Evolutionary conservation across 1,139 yeast species (phyloP).

Genomic region (Nakaseomyces delphensis): DNA sequence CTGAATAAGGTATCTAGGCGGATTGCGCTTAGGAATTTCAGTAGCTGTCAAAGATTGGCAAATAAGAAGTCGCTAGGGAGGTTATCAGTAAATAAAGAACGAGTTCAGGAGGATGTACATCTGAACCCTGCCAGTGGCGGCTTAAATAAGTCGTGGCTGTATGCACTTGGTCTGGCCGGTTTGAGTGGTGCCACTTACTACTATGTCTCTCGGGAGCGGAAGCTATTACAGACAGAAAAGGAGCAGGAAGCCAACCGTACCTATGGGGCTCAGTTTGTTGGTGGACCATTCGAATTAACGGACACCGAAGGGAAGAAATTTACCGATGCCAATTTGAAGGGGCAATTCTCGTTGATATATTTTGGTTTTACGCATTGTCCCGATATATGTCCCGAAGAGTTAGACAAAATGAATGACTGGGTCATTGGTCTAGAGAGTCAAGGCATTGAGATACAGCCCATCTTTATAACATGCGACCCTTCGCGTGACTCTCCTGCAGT

Average conservation of each 20-base stretch:
- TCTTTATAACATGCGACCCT: constrained; percentile 94
- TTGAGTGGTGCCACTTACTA: constrained; percentile 10
- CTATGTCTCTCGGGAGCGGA: constrained; percentile 12
- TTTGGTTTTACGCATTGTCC: constrained; percentile 98
- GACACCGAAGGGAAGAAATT: constrained; percentile 66
- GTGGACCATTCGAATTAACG: constrained; percentile 72
- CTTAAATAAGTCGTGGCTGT: constrained; percentile 10
- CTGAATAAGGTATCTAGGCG: background rate
- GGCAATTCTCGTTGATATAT: constrained; percentile 71
- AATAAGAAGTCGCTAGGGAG: constrained; percentile 4
- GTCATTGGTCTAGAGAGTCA: constrained; percentile 42
- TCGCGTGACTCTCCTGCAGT: constrained; percentile 85
- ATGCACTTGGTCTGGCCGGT: constrained; percentile 4
- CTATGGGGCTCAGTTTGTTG: constrained; percentile 84
- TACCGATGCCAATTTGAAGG: constrained; percentile 66
- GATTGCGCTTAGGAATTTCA: background rate
- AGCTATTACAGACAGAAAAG: constrained; percentile 48
- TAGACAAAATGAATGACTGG: constrained; percentile 81
- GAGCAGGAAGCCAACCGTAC: constrained; percentile 81
- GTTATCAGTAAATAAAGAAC: background rate
- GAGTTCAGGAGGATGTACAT: background rate
- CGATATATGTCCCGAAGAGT: constrained; percentile 95
- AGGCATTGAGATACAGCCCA: constrained; percentile 60
- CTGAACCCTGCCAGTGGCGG: constrained; percentile 1
- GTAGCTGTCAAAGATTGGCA: background rate